Conservation (phyloP, 2,329 filamentous ascomycete species). For the Catunica adiposa region DNA sequence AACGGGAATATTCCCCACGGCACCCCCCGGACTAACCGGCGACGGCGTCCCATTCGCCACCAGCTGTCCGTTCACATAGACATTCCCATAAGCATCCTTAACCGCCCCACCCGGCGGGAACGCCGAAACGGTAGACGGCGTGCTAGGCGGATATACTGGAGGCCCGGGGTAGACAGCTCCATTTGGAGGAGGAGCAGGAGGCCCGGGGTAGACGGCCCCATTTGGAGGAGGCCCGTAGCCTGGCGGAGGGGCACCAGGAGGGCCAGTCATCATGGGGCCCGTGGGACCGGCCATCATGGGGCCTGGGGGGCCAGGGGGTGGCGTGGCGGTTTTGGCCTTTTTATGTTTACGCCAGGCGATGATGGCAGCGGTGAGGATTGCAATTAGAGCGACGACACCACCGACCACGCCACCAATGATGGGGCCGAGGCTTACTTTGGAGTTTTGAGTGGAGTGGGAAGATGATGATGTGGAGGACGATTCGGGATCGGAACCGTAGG, state of each 20-base stretch:
- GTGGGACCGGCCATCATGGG: slow-evolving; percentile 3
- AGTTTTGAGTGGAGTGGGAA: slow-evolving; percentile 6
- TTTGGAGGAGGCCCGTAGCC: background rate
- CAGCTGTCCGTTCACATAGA: background rate
- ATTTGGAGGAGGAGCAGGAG: background rate
- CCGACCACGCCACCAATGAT: slow-evolving; percentile 23
- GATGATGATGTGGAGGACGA: slow-evolving; percentile 4
- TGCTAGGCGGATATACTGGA: background rate
- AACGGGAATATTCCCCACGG: background rate
- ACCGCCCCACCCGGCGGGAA: slow-evolving; percentile 13
- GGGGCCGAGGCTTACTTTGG: slow-evolving; percentile 19
- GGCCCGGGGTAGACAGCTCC: background rate
- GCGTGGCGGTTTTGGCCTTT: slow-evolving; percentile 16
- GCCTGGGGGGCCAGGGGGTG: background rate
- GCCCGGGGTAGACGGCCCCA: background rate
- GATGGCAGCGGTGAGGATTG: slow-evolving; percentile 21
- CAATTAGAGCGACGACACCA: slow-evolving; percentile 3
- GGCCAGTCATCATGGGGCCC: background rate
- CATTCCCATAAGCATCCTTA: slow-evolving; percentile 7
- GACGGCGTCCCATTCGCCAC: slow-evolving; percentile 7
- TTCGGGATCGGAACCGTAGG: background rate
- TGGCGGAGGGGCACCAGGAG: background rate
- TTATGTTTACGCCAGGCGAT: slow-evolving; percentile 23
- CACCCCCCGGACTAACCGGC: background rate
- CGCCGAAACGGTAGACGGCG: slow-evolving; percentile 14